These are phyloP conservation scores for Microsporum ferrugineum DNA, from an alignment of 2,329 filamentous ascomycete species.

Conservation along the genomic window DNA sequence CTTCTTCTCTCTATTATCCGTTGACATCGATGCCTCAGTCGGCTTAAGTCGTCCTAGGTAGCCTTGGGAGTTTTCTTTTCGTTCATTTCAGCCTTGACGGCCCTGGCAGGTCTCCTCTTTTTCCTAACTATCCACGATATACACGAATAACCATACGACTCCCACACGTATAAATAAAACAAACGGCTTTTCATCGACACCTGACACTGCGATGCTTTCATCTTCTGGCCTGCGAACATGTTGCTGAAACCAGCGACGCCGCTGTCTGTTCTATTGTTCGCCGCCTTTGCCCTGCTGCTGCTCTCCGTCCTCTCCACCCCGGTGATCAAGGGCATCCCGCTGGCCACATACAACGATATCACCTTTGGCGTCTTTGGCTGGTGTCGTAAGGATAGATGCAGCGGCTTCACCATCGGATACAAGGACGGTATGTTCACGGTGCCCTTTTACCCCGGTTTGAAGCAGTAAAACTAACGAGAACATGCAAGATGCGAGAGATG, in stretches of 20 bases:
- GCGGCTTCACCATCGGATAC: constrained; percentile 70
- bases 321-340: constrained; percentile 70
- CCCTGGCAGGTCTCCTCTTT: not conserved
- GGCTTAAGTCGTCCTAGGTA: too few relatives aligned
- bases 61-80: too few relatives aligned
- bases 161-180: too few relatives aligned
- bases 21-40: not conserved
- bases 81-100: not conserved
- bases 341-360: constrained; percentile 64
- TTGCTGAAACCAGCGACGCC: constrained; percentile 91
- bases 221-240: constrained; percentile 24
- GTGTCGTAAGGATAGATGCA: constrained; percentile 58
- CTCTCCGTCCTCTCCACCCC: constrained; percentile 86
- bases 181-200: too few relatives aligned
- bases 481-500: constrained; percentile 27
- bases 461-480: not conserved
- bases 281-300: constrained; percentile 73
- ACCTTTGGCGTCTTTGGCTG: constrained; percentile 90
- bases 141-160: too few relatives aligned
- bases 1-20: not conserved
- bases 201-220: not conserved
- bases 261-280: constrained; percentile 70
- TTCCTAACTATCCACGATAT: not conserved
- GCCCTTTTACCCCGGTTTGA: not conserved
- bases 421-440: constrained; percentile 55